Conservation (phyloP, 148 eudicot genomes). For the Simmondsia chinensis region DNA sequence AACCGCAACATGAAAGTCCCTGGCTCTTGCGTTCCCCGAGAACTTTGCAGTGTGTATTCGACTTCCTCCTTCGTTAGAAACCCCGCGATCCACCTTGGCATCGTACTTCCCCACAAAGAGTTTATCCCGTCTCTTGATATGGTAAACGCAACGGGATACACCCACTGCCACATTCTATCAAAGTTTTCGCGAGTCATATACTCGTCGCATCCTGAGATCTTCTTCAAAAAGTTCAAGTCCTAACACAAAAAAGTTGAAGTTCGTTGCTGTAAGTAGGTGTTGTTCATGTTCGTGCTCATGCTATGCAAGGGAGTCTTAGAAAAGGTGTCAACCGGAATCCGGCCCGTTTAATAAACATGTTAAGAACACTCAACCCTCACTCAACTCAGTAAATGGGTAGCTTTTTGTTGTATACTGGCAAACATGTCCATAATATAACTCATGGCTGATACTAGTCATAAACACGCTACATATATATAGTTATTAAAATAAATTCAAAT, state of each 20-base stretch:
- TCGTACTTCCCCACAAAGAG: constrained; percentile 45
- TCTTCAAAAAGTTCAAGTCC: constrained; percentile 81
- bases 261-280: too few relatives aligned
- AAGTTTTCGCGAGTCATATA: constrained; percentile 57
- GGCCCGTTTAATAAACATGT: too few relatives aligned
- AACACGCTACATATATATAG: too few relatives aligned
- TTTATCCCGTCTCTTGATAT: constrained; percentile 56
- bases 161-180: constrained; percentile 88
- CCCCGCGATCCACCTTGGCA: constrained; percentile 85
- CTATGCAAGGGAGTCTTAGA: too few relatives aligned
- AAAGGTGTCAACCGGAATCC: too few relatives aligned
- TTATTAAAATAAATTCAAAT: too few relatives aligned
- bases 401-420: too few relatives aligned
- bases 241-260: constrained; percentile 22
- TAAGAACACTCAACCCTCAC: too few relatives aligned
- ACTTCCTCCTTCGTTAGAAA: constrained; percentile 92
- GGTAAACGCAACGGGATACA: constrained; percentile 76
- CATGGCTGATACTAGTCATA: too few relatives aligned
- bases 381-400: too few relatives aligned
- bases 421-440: too few relatives aligned
- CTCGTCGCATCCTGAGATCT: constrained; percentile 52
- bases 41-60: constrained; percentile 54
- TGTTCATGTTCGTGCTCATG: too few relatives aligned
- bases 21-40: constrained; percentile 48
- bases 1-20: constrained; percentile 91